These are phyloP conservation scores for Saccharomyces jurei DNA, from an alignment of 805 yeast species.

Conservation along the genomic window DNA sequence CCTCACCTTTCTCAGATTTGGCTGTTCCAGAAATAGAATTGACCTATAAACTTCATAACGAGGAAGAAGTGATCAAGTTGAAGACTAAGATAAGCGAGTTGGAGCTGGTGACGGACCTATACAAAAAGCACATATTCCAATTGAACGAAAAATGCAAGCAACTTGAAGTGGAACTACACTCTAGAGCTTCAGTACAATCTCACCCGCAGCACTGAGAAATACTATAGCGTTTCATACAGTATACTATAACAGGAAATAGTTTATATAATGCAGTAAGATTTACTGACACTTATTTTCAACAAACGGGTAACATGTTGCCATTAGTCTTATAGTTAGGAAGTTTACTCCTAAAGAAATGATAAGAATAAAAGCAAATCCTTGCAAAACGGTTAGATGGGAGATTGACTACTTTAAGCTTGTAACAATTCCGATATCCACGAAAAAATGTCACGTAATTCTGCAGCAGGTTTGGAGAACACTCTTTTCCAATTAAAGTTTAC, in stretches of 20 bases:
- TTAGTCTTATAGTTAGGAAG: neutral
- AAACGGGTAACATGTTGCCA: neutral
- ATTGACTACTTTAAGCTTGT: neutral
- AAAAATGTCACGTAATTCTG: conserved; percentile 26
- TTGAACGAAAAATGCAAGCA: conserved; percentile 41
- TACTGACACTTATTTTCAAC: neutral
- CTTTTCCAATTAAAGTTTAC: conserved; percentile 54
- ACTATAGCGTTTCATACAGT: neutral
- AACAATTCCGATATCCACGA: neutral
- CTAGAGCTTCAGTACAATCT: neutral
- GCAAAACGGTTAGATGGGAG: neutral
- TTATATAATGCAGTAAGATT: neutral
- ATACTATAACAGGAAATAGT: neutral
- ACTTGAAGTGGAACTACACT: conserved; percentile 8
- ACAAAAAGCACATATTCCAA: conserved; percentile 72
- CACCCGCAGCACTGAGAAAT: neutral
- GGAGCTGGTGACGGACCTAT: conserved; percentile 83
- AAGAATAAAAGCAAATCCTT: neutral
- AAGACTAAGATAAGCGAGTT: conserved; percentile 78
- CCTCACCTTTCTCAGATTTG: neutral
- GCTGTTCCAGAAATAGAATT: neutral
- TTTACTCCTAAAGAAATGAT: neutral
- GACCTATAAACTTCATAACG: conserved; percentile 13
- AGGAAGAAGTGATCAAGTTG: conserved; percentile 36
- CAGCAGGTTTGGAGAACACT: conserved; percentile 30